Conservation (phyloP, 2,329 filamentous ascomycete species). For the Colletotrichum sublineola region DNA sequence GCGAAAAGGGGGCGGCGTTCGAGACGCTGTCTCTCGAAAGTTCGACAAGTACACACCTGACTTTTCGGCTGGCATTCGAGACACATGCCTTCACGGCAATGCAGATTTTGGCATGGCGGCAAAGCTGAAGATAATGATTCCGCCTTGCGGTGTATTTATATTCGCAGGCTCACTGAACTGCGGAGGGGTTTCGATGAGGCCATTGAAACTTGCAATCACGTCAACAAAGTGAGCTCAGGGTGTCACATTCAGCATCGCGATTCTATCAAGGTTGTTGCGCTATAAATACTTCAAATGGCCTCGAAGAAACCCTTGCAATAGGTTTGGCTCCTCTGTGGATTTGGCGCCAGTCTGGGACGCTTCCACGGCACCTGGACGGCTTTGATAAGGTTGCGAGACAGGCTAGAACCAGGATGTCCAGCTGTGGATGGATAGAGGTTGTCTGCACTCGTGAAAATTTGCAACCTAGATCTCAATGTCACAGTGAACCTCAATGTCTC, state of each 20-base stretch:
- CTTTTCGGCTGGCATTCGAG: too few species aligned
- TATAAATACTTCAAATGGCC: neutral
- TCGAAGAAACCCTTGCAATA: neutral
- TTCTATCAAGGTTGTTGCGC: constrained; percentile 7
- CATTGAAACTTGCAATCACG: neutral
- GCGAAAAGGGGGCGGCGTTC: neutral
- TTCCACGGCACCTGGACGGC: neutral
- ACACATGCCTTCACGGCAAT: neutral
- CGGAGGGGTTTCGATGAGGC: neutral
- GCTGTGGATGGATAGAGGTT: neutral
- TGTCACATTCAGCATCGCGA: neutral
- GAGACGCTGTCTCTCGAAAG: neutral
- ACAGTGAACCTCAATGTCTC: neutral
- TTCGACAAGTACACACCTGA: neutral
- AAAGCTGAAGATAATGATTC: neutral
- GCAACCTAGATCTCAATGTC: too few species aligned
- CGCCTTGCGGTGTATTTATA: neutral
- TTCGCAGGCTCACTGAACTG: neutral
- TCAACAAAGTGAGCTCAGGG: neutral
- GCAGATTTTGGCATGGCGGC: too few species aligned
- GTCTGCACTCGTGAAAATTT: neutral
- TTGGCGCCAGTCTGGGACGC: neutral
- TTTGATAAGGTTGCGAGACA: neutral
- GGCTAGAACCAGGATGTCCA: constrained; percentile 3
- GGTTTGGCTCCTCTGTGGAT: neutral